Evolutionary conservation across 1,284 basidiomycete genomes (phyloP).

Genomic region (Cutaneotrichosporon dermatis): DNA sequence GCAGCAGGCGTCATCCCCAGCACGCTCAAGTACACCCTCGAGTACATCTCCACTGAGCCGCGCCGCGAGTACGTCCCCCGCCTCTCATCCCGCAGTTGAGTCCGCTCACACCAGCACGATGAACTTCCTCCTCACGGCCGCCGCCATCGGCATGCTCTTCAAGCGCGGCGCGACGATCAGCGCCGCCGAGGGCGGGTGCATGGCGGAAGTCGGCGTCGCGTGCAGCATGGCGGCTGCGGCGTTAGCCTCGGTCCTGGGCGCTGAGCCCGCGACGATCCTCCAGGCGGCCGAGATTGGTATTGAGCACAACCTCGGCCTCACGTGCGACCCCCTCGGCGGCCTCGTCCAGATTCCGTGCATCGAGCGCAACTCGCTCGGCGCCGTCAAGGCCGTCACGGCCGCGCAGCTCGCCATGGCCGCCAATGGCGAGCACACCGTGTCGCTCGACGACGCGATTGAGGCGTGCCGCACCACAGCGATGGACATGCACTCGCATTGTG

Average conservation of each 20-base stretch:
- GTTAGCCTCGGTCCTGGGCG: slow-evolving; percentile 89
- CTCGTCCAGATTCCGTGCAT: slow-evolving; percentile 84
- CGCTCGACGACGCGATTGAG: slow-evolving; percentile 87
- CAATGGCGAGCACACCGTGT: slow-evolving; percentile 58
- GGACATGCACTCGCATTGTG: slow-evolving; percentile 52
- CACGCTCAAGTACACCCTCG: slow-evolving; percentile 52
- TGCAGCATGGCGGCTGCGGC: slow-evolving; percentile 61
- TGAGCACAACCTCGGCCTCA: slow-evolving; percentile 75
- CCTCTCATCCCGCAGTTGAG: too few species aligned
- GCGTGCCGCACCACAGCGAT: slow-evolving; percentile 86
- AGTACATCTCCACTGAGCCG: slow-evolving; percentile 34
- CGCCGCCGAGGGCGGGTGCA: slow-evolving; percentile 79
- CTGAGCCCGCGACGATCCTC: slow-evolving; percentile 53
- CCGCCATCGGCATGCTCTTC: slow-evolving; percentile 92
- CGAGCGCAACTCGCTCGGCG: slow-evolving; percentile 56
- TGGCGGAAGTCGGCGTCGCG: slow-evolving; percentile 51
- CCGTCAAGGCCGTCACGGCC: slow-evolving; percentile 84
- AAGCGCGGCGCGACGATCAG: slow-evolving; percentile 95
- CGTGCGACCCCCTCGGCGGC: slow-evolving; percentile 89
- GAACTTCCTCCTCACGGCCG: slow-evolving; percentile 79
- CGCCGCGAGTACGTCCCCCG: slow-evolving; percentile 31
- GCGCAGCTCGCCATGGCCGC: slow-evolving; percentile 90
- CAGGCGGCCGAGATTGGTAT: slow-evolving; percentile 95
- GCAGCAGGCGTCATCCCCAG: slow-evolving; percentile 80
- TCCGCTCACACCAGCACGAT: too few species aligned